A percentile compares a stretch with the other conserved stretches of the same genome.
Evolutionary conservation across 495 filamentous ascomycete species (phyloP).

Genomic region (Amorphotheca resinae): DNA sequence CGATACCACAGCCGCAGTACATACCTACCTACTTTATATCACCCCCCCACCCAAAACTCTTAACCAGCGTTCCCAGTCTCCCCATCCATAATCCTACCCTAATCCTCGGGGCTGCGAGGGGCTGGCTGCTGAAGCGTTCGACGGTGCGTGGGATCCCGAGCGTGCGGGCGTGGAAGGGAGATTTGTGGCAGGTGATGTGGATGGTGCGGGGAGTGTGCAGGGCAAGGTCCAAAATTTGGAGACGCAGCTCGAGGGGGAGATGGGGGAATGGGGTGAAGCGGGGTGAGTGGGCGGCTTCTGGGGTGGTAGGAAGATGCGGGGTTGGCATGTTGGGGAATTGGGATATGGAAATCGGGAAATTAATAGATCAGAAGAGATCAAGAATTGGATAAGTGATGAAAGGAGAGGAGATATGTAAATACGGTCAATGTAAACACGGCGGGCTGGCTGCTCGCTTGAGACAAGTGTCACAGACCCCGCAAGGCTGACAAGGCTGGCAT

Average conservation of each 20-base stretch:
- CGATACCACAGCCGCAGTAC: too few relatives aligned
- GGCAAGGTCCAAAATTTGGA: constrained; percentile 9
- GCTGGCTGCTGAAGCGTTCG: not conserved
- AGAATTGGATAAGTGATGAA: not conserved
- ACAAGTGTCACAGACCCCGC: not conserved
- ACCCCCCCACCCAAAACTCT: too few relatives aligned
- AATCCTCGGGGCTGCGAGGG: too few relatives aligned
- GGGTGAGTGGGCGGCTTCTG: not conserved
- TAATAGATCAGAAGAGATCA: not conserved
- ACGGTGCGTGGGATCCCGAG: not conserved
- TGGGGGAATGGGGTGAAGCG: constrained; percentile 4
- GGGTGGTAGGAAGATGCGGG: not conserved
- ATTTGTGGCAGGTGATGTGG: constrained; percentile 2
- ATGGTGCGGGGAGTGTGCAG: not conserved
- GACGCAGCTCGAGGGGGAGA: constrained; percentile 13
- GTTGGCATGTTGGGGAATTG: not conserved
- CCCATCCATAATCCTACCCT: too few relatives aligned
- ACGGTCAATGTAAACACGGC: not conserved
- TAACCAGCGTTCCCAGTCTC: too few relatives aligned
- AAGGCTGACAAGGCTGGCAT: constrained; percentile 1
- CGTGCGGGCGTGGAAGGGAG: not conserved
- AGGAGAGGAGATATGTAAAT: not conserved
- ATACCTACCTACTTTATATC: too few relatives aligned
- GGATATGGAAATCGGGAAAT: not conserved
- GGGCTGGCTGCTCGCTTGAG: not conserved